Conservation (phyloP, 176 grass and related monocot genomes). For the Oryza nivara region DNA sequence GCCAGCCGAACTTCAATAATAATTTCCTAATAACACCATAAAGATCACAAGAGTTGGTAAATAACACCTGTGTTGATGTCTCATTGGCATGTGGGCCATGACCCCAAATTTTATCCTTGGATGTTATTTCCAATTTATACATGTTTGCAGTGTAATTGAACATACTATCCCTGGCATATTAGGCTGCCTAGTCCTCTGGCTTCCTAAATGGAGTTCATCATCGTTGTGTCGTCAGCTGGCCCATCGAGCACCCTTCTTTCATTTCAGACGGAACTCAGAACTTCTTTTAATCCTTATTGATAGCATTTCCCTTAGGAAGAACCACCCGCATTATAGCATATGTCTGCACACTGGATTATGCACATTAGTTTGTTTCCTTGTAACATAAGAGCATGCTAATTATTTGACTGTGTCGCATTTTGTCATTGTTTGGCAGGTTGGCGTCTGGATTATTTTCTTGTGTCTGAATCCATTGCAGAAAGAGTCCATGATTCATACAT, state of each 20-base stretch:
- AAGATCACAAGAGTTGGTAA: neutral
- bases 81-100: neutral
- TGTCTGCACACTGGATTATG: neutral
- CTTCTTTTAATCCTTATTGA: no score
- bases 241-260: no score
- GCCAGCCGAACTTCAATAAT: no score
- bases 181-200: no score
- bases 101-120: neutral
- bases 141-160: neutral
- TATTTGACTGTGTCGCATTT: slow-evolving; percentile 7
- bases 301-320: no score
- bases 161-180: neutral
- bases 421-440: slow-evolving; percentile 46
- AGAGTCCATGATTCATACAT: slow-evolving; percentile 66
- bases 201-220: no score
- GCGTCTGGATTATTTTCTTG: slow-evolving; percentile 74
- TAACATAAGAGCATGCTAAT: neutral
- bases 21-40: neutral
- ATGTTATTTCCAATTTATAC: neutral
- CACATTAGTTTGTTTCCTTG: neutral
- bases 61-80: neutral
- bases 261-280: no score
- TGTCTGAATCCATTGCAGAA: slow-evolving; percentile 52
- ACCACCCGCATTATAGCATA: no score
- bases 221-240: no score